A percentile compares a stretch with the other conserved stretches of the same genome.
These are phyloP conservation scores for Macadamia tetraphylla DNA, from an alignment of 164 flowering plant genomes.

Conservation along the genomic window DNA sequence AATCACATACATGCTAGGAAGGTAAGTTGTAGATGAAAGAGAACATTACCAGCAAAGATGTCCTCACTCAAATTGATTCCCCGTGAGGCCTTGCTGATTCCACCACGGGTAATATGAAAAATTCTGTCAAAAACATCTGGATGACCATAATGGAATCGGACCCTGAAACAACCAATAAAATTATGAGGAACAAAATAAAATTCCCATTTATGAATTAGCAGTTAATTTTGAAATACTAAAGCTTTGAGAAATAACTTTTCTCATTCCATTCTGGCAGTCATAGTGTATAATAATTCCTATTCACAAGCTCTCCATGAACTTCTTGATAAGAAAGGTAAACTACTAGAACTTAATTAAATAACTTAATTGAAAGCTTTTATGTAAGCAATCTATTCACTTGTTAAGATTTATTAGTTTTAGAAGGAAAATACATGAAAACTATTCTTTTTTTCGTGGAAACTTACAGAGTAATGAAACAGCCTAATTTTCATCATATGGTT, in stretches of 20 bases:
- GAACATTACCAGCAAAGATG: slow-evolving; percentile 81
- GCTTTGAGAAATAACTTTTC: not conserved
- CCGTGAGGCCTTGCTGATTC: slow-evolving; percentile 92
- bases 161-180: slow-evolving; percentile 43
- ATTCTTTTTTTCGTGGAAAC: not conserved
- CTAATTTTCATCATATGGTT: not conserved
- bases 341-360: not conserved
- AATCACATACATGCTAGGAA: not conserved
- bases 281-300: not conserved
- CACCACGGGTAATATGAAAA: slow-evolving; percentile 96
- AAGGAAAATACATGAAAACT: too few relatives aligned
- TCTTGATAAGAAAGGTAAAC: not conserved
- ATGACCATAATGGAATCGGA: slow-evolving; percentile 98
- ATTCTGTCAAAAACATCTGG: slow-evolving; percentile 97
- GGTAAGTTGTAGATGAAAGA: not conserved
- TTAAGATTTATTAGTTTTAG: too few relatives aligned
- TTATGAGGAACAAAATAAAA: slow-evolving; percentile 2
- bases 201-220: not conserved
- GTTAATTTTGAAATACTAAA: not conserved
- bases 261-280: not conserved
- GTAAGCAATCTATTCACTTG: too few relatives aligned
- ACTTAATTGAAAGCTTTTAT: too few relatives aligned
- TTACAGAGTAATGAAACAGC: too few relatives aligned
- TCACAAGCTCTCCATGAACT: not conserved
- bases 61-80: slow-evolving; percentile 95